A percentile compares a stretch with the other conserved stretches of the same genome.
Conservation (phyloP, 176 grass and related monocot genomes). For the Aegilops tauschii region DNA sequence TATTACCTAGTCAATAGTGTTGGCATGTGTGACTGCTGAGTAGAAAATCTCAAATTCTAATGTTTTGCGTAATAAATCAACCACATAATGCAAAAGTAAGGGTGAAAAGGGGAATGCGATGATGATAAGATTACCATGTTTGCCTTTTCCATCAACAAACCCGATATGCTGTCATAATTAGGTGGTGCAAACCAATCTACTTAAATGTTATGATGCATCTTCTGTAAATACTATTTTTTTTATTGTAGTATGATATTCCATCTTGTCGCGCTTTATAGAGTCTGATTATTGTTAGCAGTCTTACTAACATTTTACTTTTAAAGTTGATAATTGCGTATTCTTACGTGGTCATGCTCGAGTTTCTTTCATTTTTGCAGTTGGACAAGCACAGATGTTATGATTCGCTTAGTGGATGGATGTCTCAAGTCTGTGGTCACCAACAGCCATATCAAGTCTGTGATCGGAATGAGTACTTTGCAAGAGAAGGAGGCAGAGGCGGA, state of each 20-base stretch:
- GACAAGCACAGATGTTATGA: conserved; percentile 30
- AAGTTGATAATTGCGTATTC: not conserved
- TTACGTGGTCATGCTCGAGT: not conserved
- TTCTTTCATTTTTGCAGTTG: conserved; percentile 2
- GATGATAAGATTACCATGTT: conserved; percentile 37
- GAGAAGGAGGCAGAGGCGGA: not conserved
- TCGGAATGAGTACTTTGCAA: not conserved
- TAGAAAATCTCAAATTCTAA: conserved; percentile 32
- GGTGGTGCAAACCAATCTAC: not conserved
- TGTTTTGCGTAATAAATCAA: not conserved
- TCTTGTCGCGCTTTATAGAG: not conserved
- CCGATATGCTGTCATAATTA: conserved; percentile 16
- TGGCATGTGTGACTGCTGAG: conserved; percentile 25
- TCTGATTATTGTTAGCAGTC: not conserved
- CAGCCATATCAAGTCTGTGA: not conserved
- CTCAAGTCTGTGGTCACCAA: conserved; percentile 39
- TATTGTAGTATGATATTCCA: not conserved
- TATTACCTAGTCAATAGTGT: conserved; percentile 43
- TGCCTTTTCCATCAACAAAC: conserved; percentile 32
- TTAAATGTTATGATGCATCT: not conserved
- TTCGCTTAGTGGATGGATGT: conserved; percentile 30
- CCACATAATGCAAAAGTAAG: not conserved
- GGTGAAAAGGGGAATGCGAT: not conserved
- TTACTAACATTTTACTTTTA: not conserved
- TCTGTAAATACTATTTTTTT: not conserved